These are phyloP conservation scores for Cucumis hystrix DNA, from an alignment of 306 rosid species.

Conservation along the genomic window DNA sequence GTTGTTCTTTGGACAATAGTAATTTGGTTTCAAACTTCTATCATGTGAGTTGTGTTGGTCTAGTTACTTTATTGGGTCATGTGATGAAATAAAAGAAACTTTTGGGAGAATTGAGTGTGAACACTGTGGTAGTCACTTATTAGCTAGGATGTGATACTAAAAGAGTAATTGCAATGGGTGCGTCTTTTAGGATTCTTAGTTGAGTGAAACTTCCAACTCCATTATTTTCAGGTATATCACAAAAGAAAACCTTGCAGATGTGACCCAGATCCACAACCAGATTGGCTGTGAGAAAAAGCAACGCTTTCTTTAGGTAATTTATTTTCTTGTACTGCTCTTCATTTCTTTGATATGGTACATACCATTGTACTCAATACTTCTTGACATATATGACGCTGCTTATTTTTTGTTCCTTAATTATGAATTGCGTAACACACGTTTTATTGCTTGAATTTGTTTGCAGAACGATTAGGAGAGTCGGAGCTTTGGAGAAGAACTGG, in stretches of 20 bases:
- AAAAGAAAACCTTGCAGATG: constrained; percentile 50
- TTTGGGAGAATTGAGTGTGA: too few species aligned
- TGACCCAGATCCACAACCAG: constrained; percentile 73
- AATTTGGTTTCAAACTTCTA: too few species aligned
- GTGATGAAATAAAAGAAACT: too few species aligned
- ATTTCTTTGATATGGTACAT: constrained; percentile 51
- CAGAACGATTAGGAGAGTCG: too few species aligned
- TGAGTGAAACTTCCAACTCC: too few species aligned
- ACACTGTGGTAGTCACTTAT: too few species aligned
- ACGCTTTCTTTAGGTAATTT: constrained; percentile 40
- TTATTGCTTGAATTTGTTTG: neutral
- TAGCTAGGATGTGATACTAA: too few species aligned
- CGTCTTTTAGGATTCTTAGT: too few species aligned
- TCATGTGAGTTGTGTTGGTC: too few species aligned
- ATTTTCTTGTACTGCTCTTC: constrained; percentile 32
- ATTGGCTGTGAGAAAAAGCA: constrained; percentile 56
- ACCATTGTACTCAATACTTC: neutral
- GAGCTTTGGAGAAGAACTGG: neutral
- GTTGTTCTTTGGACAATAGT: too few species aligned
- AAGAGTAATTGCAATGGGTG: too few species aligned
- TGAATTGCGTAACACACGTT: neutral
- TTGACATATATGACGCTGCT: constrained; percentile 1
- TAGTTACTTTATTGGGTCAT: too few species aligned
- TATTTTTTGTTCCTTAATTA: neutral
- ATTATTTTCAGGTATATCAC: neutral